Base-by-base conservation (phyloP, 257 asterid species). In the Cruciata laevipes region DNA sequence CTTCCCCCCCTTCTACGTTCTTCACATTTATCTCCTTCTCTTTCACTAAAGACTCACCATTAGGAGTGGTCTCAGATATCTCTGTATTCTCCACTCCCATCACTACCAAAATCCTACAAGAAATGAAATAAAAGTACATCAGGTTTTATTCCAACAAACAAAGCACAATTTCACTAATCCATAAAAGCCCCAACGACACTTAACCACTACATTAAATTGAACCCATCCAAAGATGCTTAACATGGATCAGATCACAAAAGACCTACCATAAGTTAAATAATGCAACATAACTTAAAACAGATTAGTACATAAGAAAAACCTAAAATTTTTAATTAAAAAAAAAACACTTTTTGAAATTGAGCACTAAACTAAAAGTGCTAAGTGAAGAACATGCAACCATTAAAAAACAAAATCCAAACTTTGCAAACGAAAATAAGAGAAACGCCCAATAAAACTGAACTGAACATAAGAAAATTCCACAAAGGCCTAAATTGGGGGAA, bases 21-120 rank as follows among this genome's bases (percentile, higher is more conserved):
- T 35, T 58, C 20, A 9, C 13, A 6, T 32, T 30, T 8, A 53
- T 30, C 31, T 27, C 60, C 24, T 30, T 27, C 57, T 59, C 55
- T 65, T 47, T 55, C 27, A 27, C n/a, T 1, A 25, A n/a, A 8
- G 67, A 74, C 27, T 72, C 74, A 27, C 82, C 91, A 76, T 86
- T 86, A 42, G 72, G 78, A 57, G 71, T 74, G 18, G 83, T 71
- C 78, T 78, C 82, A 0, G 68, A 63, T 67, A 72, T 80, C 67
- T 83, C 89, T 5, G 56, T 67, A 52, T 81, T 93, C 69, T 69
- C 88, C 81, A 79, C 90, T 52, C 85, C 95, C 97, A 89, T 89
- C 51, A 64, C 72, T 71, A 30, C 77, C 56, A 25, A 70, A 63
- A 74, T 58, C 21, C n/a, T 70, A 59, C 66, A 63, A 30, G n/a